phyloP scores from a whole-genome alignment of 768 basidiomycete genomes.

The Amanita jacksonii region DNA sequence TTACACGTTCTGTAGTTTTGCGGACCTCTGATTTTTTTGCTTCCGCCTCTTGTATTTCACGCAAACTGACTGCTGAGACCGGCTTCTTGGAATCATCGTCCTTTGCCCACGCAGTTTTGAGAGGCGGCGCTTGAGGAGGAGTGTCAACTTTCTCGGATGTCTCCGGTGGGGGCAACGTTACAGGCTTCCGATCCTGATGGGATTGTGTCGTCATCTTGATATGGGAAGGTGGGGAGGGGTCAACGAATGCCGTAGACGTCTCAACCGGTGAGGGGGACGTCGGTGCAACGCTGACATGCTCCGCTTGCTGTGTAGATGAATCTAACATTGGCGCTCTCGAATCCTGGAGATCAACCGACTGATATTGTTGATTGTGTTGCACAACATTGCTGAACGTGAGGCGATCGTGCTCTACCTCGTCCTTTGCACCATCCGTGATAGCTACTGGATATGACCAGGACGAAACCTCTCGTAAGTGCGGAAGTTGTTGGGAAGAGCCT shows the following conservation, averaged over 20 bases:
- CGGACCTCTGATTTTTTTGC: slow-evolving; percentile 69
- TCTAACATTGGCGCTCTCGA: background rate
- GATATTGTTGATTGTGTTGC: slow-evolving; percentile 46
- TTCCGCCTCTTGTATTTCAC: slow-evolving; percentile 95
- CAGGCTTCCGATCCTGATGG: slow-evolving; percentile 1
- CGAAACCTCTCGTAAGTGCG: slow-evolving; percentile 33
- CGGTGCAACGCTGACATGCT: slow-evolving; percentile 3
- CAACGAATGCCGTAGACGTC: slow-evolving; percentile 3
- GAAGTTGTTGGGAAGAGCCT: slow-evolving; percentile 17
- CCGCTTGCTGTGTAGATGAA: background rate
- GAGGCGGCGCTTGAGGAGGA: slow-evolving; percentile 9
- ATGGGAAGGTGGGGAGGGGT: slow-evolving; percentile 10
- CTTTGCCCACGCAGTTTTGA: slow-evolving; percentile 56
- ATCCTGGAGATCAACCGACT: slow-evolving; percentile 16
- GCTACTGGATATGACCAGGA: slow-evolving; percentile 48
- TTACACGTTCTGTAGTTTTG: slow-evolving; percentile 56
- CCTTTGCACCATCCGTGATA: slow-evolving; percentile 39
- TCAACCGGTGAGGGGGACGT: slow-evolving; percentile 10
- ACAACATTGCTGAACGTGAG: slow-evolving; percentile 50
- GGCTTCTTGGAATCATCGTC: slow-evolving; percentile 60
- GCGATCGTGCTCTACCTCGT: slow-evolving; percentile 26
- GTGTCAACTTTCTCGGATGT: slow-evolving; percentile 1
- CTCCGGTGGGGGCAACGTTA: background rate
- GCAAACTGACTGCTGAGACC: slow-evolving; percentile 52
- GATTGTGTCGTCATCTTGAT: background rate